Evolutionary conservation across 2,329 filamentous ascomycete genomes (phyloP), one percentile per base, ranked within the genome.

Genomic region (Penicillium sp.): DNA sequence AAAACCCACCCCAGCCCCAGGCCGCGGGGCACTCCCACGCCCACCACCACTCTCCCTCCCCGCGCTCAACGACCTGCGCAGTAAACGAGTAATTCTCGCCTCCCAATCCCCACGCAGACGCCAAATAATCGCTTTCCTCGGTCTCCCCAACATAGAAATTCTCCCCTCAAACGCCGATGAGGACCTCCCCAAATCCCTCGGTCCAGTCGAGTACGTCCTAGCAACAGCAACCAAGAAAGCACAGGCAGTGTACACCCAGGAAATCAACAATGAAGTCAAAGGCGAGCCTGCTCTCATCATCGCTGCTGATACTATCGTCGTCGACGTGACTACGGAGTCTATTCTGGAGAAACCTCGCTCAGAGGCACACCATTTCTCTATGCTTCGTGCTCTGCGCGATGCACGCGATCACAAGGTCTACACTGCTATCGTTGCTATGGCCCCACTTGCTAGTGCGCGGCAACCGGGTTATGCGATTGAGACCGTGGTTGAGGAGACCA

Each of bases 331-430:
- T 11, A 79, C 84, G 42, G 93, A 93, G 0, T 81, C 84, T 52
- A 91, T 99, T 53, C 79, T 99, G 3, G 95, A 99, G 81, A 99
- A 99, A 79, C 95, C 95, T 11, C 82, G 88, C 53, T 90, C 81
- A 60, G 91, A 93, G 75, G 85, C 83, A 6, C 88, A 96, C 43
- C 95, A 99, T 75, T 79, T 93, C 45, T 79, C 83, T 29, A 98
- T 96, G 91, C 80, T 99, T 61, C 89, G 88, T 74, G 83, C 85
- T 73, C 80, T 99, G 69, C 82, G 95, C 43, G 92, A 97, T 76
- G 87, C 87, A 46, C 81, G 83, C 31, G 76, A 84, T 63, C 95
- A 98, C 78, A 89, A 88, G 66, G 92, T 96, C 14, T 88, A 92
- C 71, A 98, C 95, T 1, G 89, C 91, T 0, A 87, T 99, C 1